These are phyloP conservation scores for Debaryomyces prosopidis DNA, from an alignment of 805 yeast species.

Conservation along the genomic window DNA sequence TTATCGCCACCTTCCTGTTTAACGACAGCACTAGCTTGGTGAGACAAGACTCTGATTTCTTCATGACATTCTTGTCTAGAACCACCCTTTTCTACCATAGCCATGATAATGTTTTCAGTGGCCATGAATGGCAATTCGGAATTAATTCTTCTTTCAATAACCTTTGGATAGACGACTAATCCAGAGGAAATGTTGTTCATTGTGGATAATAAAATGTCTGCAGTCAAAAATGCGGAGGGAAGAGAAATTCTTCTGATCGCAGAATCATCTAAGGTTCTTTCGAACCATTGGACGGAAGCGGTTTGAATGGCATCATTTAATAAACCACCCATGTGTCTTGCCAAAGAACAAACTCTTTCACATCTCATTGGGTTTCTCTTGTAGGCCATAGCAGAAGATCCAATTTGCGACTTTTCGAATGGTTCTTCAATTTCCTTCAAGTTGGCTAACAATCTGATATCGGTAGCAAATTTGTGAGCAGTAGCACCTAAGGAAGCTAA, in stretches of 20 bases:
- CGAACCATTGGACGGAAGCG: conserved; percentile 98
- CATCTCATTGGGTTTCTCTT: conserved; percentile 99
- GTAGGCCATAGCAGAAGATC: conserved; percentile 98
- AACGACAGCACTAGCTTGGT: conserved; percentile 95
- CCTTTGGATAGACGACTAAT: conserved; percentile 97
- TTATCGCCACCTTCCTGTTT: conserved; percentile 99
- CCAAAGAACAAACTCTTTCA: conserved; percentile 97
- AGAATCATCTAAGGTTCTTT: conserved; percentile 96
- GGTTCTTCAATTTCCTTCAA: conserved; percentile 98
- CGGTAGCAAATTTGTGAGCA: conserved; percentile 97
- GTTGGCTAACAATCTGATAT: conserved; percentile 91
- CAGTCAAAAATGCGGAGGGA: conserved; percentile 95
- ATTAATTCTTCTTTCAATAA: conserved; percentile 91
- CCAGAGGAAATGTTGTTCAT: conserved; percentile 91
- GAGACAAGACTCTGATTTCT: conserved; percentile 93
- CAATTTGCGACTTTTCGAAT: conserved; percentile 97
- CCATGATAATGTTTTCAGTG: conserved; percentile 98
- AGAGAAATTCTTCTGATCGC: conserved; percentile 96
- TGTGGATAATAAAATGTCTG: conserved; percentile 89
- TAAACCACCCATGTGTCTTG: conserved; percentile 91
- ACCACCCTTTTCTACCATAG: conserved; percentile 97
- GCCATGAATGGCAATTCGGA: conserved; percentile 99
- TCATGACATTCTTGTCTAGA: conserved; percentile 99
- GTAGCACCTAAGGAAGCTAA: conserved; percentile 93
- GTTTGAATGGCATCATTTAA: conserved; percentile 94